Conservation (phyloP, 208 protist genomes). For the Vickermania spadyakhi region DNA sequence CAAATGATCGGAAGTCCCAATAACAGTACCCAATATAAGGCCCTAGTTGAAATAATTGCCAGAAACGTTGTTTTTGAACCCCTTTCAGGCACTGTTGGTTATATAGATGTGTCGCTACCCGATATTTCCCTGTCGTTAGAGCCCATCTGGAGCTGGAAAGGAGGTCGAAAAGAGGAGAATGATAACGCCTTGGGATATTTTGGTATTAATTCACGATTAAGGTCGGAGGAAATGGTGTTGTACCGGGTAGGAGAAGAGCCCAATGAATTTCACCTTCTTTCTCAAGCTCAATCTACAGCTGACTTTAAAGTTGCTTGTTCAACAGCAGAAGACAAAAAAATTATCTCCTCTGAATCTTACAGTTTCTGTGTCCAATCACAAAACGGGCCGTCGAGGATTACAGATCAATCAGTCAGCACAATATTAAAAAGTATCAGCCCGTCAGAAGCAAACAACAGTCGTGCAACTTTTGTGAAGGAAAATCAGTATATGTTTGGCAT, state of each 20-base stretch:
- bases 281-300: not conserved
- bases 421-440: not conserved
- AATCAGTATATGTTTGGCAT: not conserved
- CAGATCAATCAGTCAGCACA: not conserved
- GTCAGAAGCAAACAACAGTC: not conserved
- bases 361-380: not conserved
- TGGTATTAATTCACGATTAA: not conserved
- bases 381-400: not conserved
- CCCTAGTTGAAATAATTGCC: not conserved
- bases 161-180: not conserved
- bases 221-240: not conserved
- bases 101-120: not conserved
- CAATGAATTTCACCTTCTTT: not conserved
- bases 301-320: not conserved
- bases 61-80: not conserved
- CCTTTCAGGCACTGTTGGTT: not conserved
- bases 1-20: not conserved
- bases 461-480: not conserved
- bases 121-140: not conserved
- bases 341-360: not conserved
- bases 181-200: not conserved
- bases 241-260: not conserved
- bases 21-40: not conserved
- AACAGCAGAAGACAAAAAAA: not conserved
- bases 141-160: not conserved